phyloP scores from a whole-genome alignment of 805 yeast species.

The Candida saitoana region DNA sequence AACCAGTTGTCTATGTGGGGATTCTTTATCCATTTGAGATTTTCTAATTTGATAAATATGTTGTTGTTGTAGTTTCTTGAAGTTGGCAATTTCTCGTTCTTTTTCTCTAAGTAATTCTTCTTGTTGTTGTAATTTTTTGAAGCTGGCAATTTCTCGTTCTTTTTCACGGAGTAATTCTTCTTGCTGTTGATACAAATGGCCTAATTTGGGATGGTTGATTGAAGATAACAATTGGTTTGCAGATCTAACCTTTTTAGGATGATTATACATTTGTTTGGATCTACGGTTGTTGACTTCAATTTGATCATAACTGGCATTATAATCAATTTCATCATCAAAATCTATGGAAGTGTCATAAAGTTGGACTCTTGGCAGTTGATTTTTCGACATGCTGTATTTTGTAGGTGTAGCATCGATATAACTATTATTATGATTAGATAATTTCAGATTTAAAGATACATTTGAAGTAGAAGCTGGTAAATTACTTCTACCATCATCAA shows the following conservation, averaged over 20 bases:
- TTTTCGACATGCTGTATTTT: conserved; percentile 6
- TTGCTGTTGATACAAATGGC: conserved; percentile 13
- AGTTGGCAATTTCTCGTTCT: conserved; percentile 28
- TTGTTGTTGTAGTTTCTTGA: conserved; percentile 27
- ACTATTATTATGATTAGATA: not conserved
- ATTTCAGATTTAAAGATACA: conserved; percentile 5
- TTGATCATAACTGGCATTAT: conserved; percentile 20
- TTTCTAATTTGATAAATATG: conserved; percentile 26
- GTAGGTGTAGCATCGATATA: conserved; percentile 11
- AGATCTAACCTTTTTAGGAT: conserved; percentile 11
- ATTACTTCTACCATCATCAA: conserved; percentile 26
- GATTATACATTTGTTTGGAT: conserved; percentile 4
- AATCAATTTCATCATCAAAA: conserved; percentile 15
- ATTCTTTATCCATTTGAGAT: conserved; percentile 2
- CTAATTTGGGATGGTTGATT: conserved; percentile 15
- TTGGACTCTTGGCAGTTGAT: conserved; percentile 11
- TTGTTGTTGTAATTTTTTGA: conserved; percentile 27
- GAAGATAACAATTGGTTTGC: conserved; percentile 16
- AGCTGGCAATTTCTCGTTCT: conserved; percentile 28
- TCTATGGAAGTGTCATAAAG: conserved; percentile 15
- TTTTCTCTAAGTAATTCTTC: conserved; percentile 17
- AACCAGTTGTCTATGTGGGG: not conserved
- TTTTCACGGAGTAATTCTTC: conserved; percentile 18
- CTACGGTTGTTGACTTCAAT: conserved; percentile 1
- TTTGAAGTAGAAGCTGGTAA: not conserved